Percentiles rank a stretch among this genome's conserved stretches.
Conservation (phyloP, 2,329 filamentous ascomycete genomes). For the Aspergillus fructus region DNA sequence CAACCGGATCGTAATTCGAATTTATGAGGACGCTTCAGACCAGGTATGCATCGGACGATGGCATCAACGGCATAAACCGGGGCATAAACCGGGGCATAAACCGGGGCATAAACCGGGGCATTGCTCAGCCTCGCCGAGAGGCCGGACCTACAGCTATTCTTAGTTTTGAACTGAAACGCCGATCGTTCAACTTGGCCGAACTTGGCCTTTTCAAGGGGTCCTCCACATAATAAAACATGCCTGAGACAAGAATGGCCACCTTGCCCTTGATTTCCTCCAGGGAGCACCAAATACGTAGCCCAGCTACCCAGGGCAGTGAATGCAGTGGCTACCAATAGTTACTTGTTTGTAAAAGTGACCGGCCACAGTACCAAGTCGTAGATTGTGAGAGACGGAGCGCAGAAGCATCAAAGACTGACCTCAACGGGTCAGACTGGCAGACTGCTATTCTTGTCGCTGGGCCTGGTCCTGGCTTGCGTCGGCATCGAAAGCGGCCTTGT, state of each 20-base stretch:
- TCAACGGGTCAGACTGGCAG: not conserved
- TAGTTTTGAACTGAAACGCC: constrained; percentile 12
- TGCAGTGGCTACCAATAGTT: not conserved
- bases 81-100: not conserved
- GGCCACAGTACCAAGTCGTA: not conserved
- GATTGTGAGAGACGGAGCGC: not conserved
- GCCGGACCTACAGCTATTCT: constrained; percentile 8
- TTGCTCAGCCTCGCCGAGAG: constrained; percentile 5
- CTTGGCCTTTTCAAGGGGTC: constrained; percentile 7
- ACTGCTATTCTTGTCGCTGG: constrained; percentile 2
- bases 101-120: not conserved
- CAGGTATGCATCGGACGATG: not conserved
- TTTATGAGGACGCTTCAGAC: not conserved
- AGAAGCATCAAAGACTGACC: not conserved
- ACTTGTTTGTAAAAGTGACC: not conserved
- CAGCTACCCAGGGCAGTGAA: too few species aligned
- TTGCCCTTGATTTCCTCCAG: not conserved
- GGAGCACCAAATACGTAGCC: not conserved
- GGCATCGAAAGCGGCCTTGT: constrained; percentile 1
- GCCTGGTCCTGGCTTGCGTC: not conserved
- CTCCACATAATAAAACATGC: not conserved
- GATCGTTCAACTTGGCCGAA: constrained; percentile 15
- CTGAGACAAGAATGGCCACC: constrained; percentile 6
- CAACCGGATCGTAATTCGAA: not conserved
- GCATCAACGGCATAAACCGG: not conserved